These are phyloP conservation scores for Leishmania tropica DNA, from an alignment of 208 protist genomes.

Conservation along the genomic window DNA sequence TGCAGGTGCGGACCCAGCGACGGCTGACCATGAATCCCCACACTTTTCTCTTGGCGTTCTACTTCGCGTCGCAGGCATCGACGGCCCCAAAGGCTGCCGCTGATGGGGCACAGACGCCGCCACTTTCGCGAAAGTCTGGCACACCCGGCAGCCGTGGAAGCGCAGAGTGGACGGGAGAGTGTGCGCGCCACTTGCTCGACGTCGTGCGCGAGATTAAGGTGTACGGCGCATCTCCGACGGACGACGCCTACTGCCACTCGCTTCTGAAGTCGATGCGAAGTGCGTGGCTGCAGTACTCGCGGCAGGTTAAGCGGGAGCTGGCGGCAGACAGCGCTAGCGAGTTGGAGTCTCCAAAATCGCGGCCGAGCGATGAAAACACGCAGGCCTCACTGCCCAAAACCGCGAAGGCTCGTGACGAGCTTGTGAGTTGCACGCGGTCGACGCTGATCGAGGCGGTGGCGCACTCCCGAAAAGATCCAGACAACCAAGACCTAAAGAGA, in stretches of 20 bases:
- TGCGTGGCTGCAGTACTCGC: slow-evolving; percentile 65
- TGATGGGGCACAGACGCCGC: not conserved
- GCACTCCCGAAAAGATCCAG: slow-evolving; percentile 32
- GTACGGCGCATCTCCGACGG: slow-evolving; percentile 32
- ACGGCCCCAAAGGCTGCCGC: not conserved
- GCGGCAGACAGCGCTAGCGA: slow-evolving; percentile 1
- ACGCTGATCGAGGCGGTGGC: slow-evolving; percentile 52
- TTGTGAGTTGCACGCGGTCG: slow-evolving; percentile 52
- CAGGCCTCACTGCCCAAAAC: not conserved
- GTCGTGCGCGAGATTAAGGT: slow-evolving; percentile 56
- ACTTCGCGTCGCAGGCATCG: slow-evolving; percentile 49
- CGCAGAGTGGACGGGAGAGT: slow-evolving; percentile 41
- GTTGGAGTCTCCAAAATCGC: slow-evolving; percentile 1
- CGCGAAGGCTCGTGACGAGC: slow-evolving; percentile 27
- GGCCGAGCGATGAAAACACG: not conserved
- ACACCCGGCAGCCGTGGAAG: not conserved
- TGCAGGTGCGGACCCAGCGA: slow-evolving; percentile 61
- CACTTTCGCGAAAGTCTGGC: not conserved
- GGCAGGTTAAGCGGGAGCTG: slow-evolving; percentile 37
- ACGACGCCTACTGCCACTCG: slow-evolving; percentile 44
- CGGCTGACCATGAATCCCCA: slow-evolving; percentile 73
- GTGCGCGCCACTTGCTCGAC: slow-evolving; percentile 69
- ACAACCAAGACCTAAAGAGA: slow-evolving; percentile 38
- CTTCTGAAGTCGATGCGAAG: slow-evolving; percentile 62
- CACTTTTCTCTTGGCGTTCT: slow-evolving; percentile 71